Conservation (phyloP, 805 yeast species). For the Spathaspora sp. region DNA sequence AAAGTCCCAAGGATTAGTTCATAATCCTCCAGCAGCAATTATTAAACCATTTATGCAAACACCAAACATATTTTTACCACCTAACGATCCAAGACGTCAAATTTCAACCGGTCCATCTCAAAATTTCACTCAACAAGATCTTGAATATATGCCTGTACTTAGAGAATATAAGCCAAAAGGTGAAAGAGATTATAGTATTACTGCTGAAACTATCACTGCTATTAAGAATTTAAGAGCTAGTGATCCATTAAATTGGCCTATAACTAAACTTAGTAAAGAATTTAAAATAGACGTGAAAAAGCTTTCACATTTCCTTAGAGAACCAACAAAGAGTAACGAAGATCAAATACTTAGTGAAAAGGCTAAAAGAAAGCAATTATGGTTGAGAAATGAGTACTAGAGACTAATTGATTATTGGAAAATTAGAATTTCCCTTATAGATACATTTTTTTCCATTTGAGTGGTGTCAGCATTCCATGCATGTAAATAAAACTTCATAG, state of each 20-base stretch:
- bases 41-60: constrained; percentile 48
- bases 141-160: constrained; percentile 39
- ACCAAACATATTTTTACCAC: constrained; percentile 68
- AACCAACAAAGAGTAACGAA: background rate
- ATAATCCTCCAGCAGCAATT: constrained; percentile 56
- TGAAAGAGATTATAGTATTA: constrained; percentile 50
- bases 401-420: constrained; percentile 4
- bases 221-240: constrained; percentile 51
- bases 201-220: constrained; percentile 54
- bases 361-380: constrained; percentile 52
- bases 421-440: no score
- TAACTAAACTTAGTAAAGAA: constrained; percentile 56
- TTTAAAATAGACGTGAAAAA: constrained; percentile 44
- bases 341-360: constrained; percentile 35
- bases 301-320: constrained; percentile 5
- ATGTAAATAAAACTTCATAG: background rate
- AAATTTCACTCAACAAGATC: constrained; percentile 30
- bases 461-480: background rate
- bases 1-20: constrained; percentile 56
- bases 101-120: constrained; percentile 16
- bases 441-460: background rate
- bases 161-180: constrained; percentile 28
- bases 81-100: constrained; percentile 52
- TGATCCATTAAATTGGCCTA: constrained; percentile 64
- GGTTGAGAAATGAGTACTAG: constrained; percentile 58